phyloP scores from a whole-genome alignment of 352 stramenopile species.

The Globisporangium nodosum region DNA sequence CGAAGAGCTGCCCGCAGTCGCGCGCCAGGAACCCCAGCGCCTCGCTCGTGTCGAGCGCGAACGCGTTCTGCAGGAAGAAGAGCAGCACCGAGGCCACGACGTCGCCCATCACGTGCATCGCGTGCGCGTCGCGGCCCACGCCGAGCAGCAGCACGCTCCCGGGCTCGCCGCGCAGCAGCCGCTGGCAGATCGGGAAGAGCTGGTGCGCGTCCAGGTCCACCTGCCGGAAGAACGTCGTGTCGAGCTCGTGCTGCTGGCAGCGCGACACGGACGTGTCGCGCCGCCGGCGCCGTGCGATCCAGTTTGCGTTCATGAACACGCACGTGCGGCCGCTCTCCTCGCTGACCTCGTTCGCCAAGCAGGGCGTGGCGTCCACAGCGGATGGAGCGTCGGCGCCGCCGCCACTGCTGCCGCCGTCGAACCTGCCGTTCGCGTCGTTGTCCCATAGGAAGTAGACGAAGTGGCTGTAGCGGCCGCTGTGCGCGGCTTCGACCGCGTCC shows the following conservation, averaged over 20 bases:
- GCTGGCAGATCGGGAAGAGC: constrained; percentile 40
- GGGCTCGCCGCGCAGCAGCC: constrained; percentile 32
- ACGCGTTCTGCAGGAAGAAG: constrained; percentile 37
- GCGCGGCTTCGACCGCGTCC: constrained; percentile 25
- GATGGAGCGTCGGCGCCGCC: background rate
- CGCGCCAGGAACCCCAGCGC: constrained; percentile 6
- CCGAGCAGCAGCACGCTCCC: constrained; percentile 35
- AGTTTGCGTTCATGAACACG: constrained; percentile 20
- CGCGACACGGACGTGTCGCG: background rate
- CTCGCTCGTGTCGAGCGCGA: constrained; percentile 26
- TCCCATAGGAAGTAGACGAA: constrained; percentile 48
- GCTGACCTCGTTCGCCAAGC: constrained; percentile 19
- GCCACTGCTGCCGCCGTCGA: background rate
- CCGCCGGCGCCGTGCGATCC: background rate
- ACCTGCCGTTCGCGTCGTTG: constrained; percentile 12
- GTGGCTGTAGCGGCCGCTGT: constrained; percentile 38
- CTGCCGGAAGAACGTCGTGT: constrained; percentile 26
- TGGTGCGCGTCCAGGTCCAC: constrained; percentile 29
- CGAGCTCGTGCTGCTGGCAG: constrained; percentile 5
- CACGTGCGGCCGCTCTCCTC: constrained; percentile 34
- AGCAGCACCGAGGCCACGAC: constrained; percentile 30
- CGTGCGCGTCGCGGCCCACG: constrained; percentile 17
- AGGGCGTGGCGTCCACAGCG: background rate
- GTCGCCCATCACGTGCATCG: constrained; percentile 18
- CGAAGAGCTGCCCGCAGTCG: constrained; percentile 20